Evolutionary conservation across 129 eudicot species (phyloP).

Genomic region (Flaveria ramosissima): DNA sequence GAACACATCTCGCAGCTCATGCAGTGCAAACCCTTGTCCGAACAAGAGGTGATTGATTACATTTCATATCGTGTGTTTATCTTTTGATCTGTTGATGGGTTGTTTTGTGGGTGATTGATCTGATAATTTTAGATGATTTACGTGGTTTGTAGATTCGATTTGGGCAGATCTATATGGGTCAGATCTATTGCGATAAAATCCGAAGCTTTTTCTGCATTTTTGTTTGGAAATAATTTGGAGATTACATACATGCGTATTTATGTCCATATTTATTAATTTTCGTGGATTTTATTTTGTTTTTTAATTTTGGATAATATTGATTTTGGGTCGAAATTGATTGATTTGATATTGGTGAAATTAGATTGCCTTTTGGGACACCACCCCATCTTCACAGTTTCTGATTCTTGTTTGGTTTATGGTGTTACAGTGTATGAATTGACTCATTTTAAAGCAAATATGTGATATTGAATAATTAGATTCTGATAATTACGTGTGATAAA

Average conservation of each 20-base stretch:
- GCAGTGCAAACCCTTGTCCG: slow-evolving; percentile 98
- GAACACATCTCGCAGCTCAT: slow-evolving; percentile 91
- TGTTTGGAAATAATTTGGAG: slow-evolving; percentile 3
- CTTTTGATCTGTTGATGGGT: slow-evolving; percentile 1
- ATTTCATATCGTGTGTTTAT: neutral
- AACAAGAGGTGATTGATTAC: slow-evolving; percentile 68
- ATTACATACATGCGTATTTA: neutral
- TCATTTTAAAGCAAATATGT: slow-evolving; percentile 1
- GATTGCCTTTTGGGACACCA: neutral
- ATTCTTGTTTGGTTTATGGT: neutral
- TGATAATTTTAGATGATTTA: slow-evolving; percentile 4
- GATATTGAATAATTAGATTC: neutral
- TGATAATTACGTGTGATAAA: neutral
- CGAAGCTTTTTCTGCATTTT: slow-evolving; percentile 10
- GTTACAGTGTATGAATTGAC: neutral
- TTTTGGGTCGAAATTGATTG: slow-evolving; percentile 12
- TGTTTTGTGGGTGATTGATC: slow-evolving; percentile 28
- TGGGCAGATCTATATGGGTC: slow-evolving; percentile 33
- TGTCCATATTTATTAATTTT: neutral
- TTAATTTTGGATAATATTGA: neutral
- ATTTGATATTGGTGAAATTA: slow-evolving; percentile 12
- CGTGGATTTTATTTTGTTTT: neutral
- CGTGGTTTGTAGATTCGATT: slow-evolving; percentile 10
- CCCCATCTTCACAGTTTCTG: neutral
- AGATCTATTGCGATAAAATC: slow-evolving; percentile 33